Percentiles rank a stretch among this genome's conserved stretches.
phyloP scores from a whole-genome alignment of 2,329 filamentous ascomycete genomes.

The Aspergillus glaucus region DNA sequence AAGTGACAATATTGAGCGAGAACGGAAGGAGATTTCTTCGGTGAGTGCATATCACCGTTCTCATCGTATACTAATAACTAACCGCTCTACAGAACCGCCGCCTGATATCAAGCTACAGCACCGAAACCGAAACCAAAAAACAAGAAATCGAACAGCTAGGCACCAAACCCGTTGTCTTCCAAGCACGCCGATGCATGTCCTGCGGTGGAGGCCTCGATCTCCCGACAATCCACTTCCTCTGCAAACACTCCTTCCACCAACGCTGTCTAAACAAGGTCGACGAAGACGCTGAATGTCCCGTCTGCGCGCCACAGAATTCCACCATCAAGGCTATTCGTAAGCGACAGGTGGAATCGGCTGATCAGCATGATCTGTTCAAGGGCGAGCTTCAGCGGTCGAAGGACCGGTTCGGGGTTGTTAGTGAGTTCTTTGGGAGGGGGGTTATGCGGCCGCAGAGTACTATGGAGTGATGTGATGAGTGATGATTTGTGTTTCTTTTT shows the following conservation, averaged over 20 bases:
- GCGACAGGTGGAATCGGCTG: conserved; percentile 79
- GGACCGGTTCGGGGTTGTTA: conserved; percentile 83
- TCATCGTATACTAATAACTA: conserved; percentile 4
- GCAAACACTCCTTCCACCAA: conserved; percentile 95
- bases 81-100: conserved; percentile 58
- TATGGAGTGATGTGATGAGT: conserved; percentile 21
- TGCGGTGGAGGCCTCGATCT: conserved; percentile 75
- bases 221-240: conserved; percentile 90
- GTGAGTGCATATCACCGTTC: conserved; percentile 21
- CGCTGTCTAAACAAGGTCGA: conserved; percentile 68
- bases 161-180: conserved; percentile 79
- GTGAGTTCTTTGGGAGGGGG: conserved; percentile 89
- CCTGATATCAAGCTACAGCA: conserved; percentile 74
- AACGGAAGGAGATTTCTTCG: conserved; percentile 75
- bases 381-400: conserved; percentile 69
- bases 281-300: conserved; percentile 70
- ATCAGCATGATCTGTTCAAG: conserved; percentile 82
- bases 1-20: conserved; percentile 77
- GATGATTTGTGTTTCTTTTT: neutral
- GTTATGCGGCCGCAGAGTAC: conserved; percentile 60
- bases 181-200: conserved; percentile 77
- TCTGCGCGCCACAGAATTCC: conserved; percentile 76
- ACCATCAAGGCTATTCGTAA: conserved; percentile 81
- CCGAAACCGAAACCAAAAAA: conserved; percentile 74
- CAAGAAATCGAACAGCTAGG: conserved; percentile 71